Conservation (phyloP, 371 early-diverging fungal genomes). For the Entomophthora muscae region DNA sequence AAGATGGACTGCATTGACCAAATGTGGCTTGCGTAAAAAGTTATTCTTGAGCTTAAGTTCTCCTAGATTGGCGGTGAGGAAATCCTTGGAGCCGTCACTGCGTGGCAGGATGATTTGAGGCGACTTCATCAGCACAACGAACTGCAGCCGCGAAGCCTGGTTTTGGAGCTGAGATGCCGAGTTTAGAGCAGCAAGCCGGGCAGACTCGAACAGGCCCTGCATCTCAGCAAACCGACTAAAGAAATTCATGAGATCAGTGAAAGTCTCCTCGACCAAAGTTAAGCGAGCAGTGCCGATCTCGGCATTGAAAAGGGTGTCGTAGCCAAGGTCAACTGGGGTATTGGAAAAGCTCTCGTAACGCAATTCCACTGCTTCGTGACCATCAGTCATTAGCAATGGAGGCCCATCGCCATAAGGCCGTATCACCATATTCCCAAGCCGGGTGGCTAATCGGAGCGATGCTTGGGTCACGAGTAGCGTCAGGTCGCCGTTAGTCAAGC, state of each 20-base stretch:
- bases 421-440: slow-evolving; percentile 67
- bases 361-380: slow-evolving; percentile 75
- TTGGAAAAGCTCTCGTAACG: slow-evolving; percentile 55
- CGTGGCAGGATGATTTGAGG: slow-evolving; percentile 80
- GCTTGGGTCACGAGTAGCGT: slow-evolving; percentile 36
- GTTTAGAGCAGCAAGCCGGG: slow-evolving; percentile 63
- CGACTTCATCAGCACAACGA: slow-evolving; percentile 66
- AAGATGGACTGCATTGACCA: slow-evolving; percentile 36
- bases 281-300: slow-evolving; percentile 72
- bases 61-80: slow-evolving; percentile 68
- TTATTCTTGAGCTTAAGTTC: slow-evolving; percentile 63
- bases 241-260: slow-evolving; percentile 33
- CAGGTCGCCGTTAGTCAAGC: slow-evolving; percentile 51
- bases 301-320: slow-evolving; percentile 60
- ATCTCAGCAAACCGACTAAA: slow-evolving; percentile 66
- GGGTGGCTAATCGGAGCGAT: slow-evolving; percentile 52
- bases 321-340: slow-evolving; percentile 50
- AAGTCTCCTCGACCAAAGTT: slow-evolving; percentile 42
- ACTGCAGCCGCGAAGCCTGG: slow-evolving; percentile 54
- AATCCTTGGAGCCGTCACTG: slow-evolving; percentile 29
- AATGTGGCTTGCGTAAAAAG: slow-evolving; percentile 24
- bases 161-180: slow-evolving; percentile 60
- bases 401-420: slow-evolving; percentile 11
- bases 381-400: slow-evolving; percentile 59
- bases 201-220: slow-evolving; percentile 74